These are phyloP conservation scores for Ceriops tagal DNA, from an alignment of 345 rosid species.

Conservation along the genomic window DNA sequence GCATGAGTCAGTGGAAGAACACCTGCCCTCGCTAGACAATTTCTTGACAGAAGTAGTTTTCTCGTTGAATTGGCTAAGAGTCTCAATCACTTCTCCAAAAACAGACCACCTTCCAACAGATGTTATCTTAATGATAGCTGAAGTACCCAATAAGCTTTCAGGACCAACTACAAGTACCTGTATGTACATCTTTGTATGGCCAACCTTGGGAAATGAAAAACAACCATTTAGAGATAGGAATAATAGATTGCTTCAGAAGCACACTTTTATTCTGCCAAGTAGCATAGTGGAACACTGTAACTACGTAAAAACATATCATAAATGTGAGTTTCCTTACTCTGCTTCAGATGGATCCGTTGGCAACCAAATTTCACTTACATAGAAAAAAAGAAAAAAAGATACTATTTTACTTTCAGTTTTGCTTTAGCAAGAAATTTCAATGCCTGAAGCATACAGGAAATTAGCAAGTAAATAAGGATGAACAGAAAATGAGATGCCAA, in stretches of 20 bases:
- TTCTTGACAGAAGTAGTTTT: slow-evolving; percentile 21
- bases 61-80: slow-evolving; percentile 26
- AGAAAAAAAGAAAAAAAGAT: too few relatives aligned
- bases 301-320: background rate
- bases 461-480: background rate
- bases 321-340: background rate
- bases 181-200: slow-evolving; percentile 81
- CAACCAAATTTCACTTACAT: too few relatives aligned
- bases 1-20: slow-evolving; percentile 28
- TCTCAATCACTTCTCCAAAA: slow-evolving; percentile 75
- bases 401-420: too few relatives aligned
- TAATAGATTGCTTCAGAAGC: background rate
- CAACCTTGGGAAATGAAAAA: slow-evolving; percentile 54
- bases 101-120: slow-evolving; percentile 95
- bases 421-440: too few relatives aligned
- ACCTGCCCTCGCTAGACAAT: slow-evolving; percentile 22
- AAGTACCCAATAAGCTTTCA: slow-evolving; percentile 63
- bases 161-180: slow-evolving; percentile 78
- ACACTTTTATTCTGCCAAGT: background rate
- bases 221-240: background rate
- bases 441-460: too few relatives aligned
- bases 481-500: background rate
- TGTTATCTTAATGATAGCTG: slow-evolving; percentile 81
- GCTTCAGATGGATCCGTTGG: too few relatives aligned
- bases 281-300: background rate